phyloP scores from a whole-genome alignment of 1,284 basidiomycete genomes.

The Pholiota adiposa region DNA sequence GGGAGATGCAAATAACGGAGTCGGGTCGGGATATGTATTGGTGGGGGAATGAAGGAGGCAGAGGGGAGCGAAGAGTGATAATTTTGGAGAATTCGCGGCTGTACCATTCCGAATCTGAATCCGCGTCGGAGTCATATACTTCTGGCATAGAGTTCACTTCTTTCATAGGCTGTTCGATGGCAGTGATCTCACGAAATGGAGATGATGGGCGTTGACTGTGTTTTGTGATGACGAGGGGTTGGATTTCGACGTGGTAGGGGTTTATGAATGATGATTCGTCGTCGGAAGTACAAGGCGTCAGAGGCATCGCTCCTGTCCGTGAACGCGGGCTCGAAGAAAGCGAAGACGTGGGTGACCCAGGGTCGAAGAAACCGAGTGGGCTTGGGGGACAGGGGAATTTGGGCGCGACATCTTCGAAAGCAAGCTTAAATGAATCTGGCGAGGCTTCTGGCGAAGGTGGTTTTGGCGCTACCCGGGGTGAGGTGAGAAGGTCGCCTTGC shows the following conservation, averaged over 20 bases:
- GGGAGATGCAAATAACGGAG: slow-evolving; percentile 30
- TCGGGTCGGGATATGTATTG: slow-evolving; percentile 37
- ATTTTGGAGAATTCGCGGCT: slow-evolving; percentile 41
- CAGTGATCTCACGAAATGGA: slow-evolving; percentile 15
- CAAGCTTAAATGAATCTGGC: slow-evolving; percentile 38
- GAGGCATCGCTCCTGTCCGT: slow-evolving; percentile 34
- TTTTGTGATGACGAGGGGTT: slow-evolving; percentile 43
- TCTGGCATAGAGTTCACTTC: neutral
- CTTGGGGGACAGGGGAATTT: slow-evolving; percentile 40
- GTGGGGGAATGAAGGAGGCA: slow-evolving; percentile 26
- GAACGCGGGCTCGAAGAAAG: slow-evolving; percentile 38
- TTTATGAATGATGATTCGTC: slow-evolving; percentile 37
- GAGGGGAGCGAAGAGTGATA: slow-evolving; percentile 35
- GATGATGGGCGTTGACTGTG: slow-evolving; percentile 25
- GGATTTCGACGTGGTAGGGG: slow-evolving; percentile 36
- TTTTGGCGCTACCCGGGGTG: slow-evolving; percentile 35
- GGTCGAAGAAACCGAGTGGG: slow-evolving; percentile 21
- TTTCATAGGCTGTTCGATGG: slow-evolving; percentile 21
- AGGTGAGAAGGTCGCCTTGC: slow-evolving; percentile 25
- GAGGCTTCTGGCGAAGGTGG: slow-evolving; percentile 30
- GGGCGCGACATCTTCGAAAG: slow-evolving; percentile 37
- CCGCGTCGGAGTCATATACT: slow-evolving; percentile 32
- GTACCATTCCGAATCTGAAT: slow-evolving; percentile 48
- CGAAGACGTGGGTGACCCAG: slow-evolving; percentile 35
- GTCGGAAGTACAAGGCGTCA: slow-evolving; percentile 45